These are phyloP conservation scores for Brassica hybrid DNA, from an alignment of 441 rosid species.

Conservation along the genomic window DNA sequence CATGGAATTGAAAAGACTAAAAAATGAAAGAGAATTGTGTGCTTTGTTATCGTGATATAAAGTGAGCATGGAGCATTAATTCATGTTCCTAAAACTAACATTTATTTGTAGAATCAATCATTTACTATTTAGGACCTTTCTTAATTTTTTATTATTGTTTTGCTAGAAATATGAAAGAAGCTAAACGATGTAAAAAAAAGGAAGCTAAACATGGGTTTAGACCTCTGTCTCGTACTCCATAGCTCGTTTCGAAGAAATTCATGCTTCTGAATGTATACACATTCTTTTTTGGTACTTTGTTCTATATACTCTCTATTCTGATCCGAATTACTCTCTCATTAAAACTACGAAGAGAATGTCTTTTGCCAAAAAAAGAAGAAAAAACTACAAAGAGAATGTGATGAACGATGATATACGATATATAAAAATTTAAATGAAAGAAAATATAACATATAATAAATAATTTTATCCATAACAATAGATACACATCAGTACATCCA, in stretches of 20 bases:
- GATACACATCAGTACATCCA: conserved; percentile 39
- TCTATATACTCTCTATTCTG: not conserved
- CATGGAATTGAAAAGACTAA: not conserved
- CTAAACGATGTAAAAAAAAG: no score
- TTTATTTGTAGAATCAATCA: conserved; percentile 9
- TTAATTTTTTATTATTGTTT: not conserved
- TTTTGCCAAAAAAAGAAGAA: no score
- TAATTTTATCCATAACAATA: conserved; percentile 12
- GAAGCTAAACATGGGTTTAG: not conserved
- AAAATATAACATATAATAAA: not conserved
- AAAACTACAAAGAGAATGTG: not conserved
- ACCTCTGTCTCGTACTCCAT: not conserved
- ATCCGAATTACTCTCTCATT: not conserved
- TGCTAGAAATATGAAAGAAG: not conserved
- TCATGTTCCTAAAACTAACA: not conserved
- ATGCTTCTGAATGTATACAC: not conserved
- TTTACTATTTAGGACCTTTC: not conserved
- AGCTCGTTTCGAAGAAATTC: not conserved
- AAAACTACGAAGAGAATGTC: not conserved
- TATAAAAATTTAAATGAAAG: not conserved
- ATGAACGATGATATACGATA: not conserved
- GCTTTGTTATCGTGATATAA: conserved; percentile 30
- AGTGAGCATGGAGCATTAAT: not conserved
- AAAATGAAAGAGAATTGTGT: conserved; percentile 9
- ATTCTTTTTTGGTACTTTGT: not conserved